Base-by-base conservation (phyloP, 257 asterid species). In the Fraxinus excelsior region DNA sequence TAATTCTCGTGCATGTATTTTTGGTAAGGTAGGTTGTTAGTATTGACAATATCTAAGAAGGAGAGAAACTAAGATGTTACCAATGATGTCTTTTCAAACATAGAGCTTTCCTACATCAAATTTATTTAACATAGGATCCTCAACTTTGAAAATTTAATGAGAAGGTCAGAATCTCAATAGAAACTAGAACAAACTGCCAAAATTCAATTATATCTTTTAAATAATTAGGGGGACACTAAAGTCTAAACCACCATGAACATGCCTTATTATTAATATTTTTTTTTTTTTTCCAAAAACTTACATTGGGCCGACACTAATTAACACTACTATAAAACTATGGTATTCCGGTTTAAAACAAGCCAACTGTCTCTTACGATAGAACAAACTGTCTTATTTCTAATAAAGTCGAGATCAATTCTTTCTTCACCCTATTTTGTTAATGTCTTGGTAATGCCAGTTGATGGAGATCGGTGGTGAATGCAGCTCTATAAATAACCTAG, bases 381-480 rank as follows among this genome's bases (percentile, higher is more conserved):
- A 58, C 12, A 21, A 6, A 21, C 21, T 1, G 29, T 56, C 10
- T n/a, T 21, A 56, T 56, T 56, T 56, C 2, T 23, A 19, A 21
- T n/a, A 58, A 21, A 58, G 29, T 21, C 16, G 29, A 21, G 29
- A 9, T 58, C n/a, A n/a, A 58, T 23, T n/a, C 28, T 58, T 53
- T n/a, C 28, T 14, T 58, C 66, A 21, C 66, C 66, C 13, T 21
- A 21, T 58, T 58, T 58, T 58, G 66, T 58, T 46, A 58, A 3
- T 53, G 11, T n/a, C 14, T 56, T 7, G 26, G 29, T 9, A 7
- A n/a, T 56, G 29, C 3, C 29, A 6, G 29, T 58, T 8, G 66
- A n/a, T 58, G 64, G 0, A 53, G 60, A 37, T 37, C 42, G 42
- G 12, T 37, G 11, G 42, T 58, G 81, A 73, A 80, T 49, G 84